Evolutionary conservation across 345 rosid genomes (phyloP).

Genomic region (Brassica cretica): DNA sequence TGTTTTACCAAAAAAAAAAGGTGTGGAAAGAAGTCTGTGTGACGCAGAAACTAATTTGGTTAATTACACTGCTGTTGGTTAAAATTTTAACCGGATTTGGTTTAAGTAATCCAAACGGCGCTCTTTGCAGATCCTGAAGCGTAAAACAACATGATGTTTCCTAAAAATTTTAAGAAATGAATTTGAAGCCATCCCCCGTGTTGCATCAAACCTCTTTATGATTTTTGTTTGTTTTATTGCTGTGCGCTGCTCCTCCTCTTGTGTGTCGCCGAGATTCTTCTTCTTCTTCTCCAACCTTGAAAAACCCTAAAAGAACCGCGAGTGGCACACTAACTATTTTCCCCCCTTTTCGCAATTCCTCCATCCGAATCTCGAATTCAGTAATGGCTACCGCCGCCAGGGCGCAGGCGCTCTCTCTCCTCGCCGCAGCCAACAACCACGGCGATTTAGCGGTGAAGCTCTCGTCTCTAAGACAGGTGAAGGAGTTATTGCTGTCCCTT

Average conservation of each 20-base stretch:
- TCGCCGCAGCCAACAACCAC: constrained; percentile 76
- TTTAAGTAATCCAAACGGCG: constrained; percentile 10
- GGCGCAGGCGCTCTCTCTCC: constrained; percentile 77
- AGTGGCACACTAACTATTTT: background rate
- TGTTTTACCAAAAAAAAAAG: no score
- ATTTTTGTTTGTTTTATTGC: background rate
- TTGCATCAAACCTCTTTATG: background rate
- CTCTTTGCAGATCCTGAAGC: background rate
- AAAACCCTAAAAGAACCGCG: constrained; percentile 34
- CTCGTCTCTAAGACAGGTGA: constrained; percentile 83
- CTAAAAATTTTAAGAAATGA: background rate
- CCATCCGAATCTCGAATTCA: constrained; percentile 22
- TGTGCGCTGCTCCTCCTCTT: constrained; percentile 5
- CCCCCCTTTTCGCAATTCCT: background rate
- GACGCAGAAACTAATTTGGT: no score
- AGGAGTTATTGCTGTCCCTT: constrained; percentile 60
- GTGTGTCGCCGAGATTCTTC: constrained; percentile 19
- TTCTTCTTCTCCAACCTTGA: constrained; percentile 20
- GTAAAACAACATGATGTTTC: constrained; percentile 32
- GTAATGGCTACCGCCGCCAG: constrained; percentile 51
- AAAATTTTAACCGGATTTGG: no score
- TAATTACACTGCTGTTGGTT: no score
- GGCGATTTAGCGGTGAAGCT: constrained; percentile 86
- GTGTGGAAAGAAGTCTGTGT: no score
- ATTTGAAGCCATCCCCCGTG: constrained; percentile 17